phyloP scores from a whole-genome alignment of 2,329 filamentous ascomycete genomes.

The Harringtonia aguacate region DNA sequence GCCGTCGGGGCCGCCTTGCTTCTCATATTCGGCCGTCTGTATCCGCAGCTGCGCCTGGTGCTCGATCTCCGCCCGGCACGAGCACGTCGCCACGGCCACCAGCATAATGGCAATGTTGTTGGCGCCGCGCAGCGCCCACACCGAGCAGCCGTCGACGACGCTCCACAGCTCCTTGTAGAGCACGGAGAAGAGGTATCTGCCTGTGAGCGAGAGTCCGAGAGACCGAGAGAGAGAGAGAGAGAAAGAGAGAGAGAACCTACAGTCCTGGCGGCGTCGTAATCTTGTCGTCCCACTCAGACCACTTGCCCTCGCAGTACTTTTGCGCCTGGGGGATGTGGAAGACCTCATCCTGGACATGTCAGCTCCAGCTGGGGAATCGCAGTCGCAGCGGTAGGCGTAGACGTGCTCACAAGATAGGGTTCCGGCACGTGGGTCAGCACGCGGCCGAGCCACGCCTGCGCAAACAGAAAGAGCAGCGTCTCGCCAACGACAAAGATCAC shows the following conservation, averaged over 20 bases:
- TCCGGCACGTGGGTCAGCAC: constrained; percentile 33
- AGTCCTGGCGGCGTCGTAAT: constrained; percentile 93
- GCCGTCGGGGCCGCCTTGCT: no score
- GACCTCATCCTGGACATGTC: constrained; percentile 56
- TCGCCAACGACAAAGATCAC: constrained; percentile 8
- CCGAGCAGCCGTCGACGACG: constrained; percentile 7
- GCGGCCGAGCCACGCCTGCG: constrained; percentile 26
- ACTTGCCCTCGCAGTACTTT: constrained; percentile 67
- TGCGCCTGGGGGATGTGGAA: constrained; percentile 91
- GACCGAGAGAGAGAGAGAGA: no score
- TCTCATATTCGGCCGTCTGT: no score
- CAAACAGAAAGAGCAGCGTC: constrained; percentile 16
- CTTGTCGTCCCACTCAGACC: constrained; percentile 82
- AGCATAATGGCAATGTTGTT: constrained; percentile 34
- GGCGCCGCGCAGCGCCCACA: constrained; percentile 34
- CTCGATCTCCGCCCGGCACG: constrained; percentile 43
- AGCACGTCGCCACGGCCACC: constrained; percentile 33
- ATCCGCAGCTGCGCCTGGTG: constrained; percentile 10
- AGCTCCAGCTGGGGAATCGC: constrained; percentile 3
- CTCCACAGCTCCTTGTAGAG: constrained; percentile 6
- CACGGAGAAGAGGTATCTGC: constrained; percentile 10
- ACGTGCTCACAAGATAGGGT: constrained; percentile 42
- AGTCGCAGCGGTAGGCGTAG: no score
- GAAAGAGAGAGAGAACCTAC: constrained; percentile 30
- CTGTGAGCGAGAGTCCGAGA: background rate